These are phyloP conservation scores for Pseudognaphalium luteoalbum DNA, from an alignment of 129 eudicot species.

Conservation along the genomic window DNA sequence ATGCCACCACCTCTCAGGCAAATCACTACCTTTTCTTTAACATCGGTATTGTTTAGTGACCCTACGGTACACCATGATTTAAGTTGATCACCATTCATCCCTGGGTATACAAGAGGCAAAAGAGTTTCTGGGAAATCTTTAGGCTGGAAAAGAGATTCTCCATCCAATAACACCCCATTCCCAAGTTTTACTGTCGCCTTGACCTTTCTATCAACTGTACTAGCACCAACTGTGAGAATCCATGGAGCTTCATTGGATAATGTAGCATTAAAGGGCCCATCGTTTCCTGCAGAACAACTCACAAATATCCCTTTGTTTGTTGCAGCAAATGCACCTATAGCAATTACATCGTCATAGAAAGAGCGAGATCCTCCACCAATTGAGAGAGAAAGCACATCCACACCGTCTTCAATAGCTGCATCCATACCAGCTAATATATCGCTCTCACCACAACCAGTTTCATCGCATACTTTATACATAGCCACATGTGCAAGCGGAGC, in stretches of 20 bases:
- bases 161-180: conserved; percentile 36
- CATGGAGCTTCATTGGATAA: conserved; percentile 71
- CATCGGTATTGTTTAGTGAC: conserved; percentile 42
- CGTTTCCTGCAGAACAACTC: conserved; percentile 67
- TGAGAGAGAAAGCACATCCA: conserved; percentile 63
- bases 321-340: conserved; percentile 55
- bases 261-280: conserved; percentile 43
- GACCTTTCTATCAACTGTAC: conserved; percentile 56
- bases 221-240: conserved; percentile 81
- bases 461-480: conserved; percentile 44
- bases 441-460: conserved; percentile 33
- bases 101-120: conserved; percentile 63
- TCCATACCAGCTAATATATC: conserved; percentile 60
- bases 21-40: conserved; percentile 60
- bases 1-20: conserved; percentile 40
- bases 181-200: conserved; percentile 52
- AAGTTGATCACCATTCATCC: conserved; percentile 25
- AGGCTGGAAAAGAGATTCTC: conserved; percentile 65
- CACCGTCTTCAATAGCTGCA: conserved; percentile 60
- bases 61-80: conserved; percentile 36
- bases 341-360: conserved; percentile 39
- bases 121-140: conserved; percentile 33
- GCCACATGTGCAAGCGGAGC: conserved; percentile 59
- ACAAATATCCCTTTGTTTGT: conserved; percentile 62
- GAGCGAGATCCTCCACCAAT: conserved; percentile 35